Evolutionary conservation across 768 basidiomycete species (phyloP).

Genomic region (Russula earlei): DNA sequence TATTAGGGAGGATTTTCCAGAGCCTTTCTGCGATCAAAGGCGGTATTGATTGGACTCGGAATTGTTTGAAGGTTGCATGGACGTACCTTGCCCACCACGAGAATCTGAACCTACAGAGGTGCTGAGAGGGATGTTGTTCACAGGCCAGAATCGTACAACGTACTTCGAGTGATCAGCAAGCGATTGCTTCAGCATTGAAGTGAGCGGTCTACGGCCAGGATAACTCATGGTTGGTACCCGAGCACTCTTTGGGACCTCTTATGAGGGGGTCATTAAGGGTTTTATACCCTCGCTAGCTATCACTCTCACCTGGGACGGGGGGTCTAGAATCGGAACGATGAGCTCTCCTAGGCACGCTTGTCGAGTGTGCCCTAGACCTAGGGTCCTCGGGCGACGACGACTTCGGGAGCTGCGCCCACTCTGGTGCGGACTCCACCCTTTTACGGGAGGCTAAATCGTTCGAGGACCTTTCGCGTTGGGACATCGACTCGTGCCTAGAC

Average conservation of each 20-base stretch:
- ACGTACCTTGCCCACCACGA: slow-evolving; percentile 1
- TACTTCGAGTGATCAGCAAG: background rate
- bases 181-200: background rate
- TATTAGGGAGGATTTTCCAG: background rate
- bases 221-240: background rate
- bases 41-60: background rate
- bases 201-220: background rate
- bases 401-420: too few species aligned
- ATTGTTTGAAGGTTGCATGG: background rate
- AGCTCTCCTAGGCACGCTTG: background rate
- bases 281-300: background rate
- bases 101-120: slow-evolving; percentile 1
- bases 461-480: too few species aligned
- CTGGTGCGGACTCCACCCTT: too few species aligned
- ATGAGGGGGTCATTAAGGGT: background rate
- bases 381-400: background rate
- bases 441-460: too few species aligned
- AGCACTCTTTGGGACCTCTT: background rate
- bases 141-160: background rate
- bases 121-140: background rate
- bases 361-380: background rate
- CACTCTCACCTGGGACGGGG: background rate
- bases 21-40: background rate
- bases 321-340: background rate
- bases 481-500: too few species aligned